phyloP scores from a whole-genome alignment of 2,329 filamentous ascomycete genomes.

The Coleophoma eucalyptorum region DNA sequence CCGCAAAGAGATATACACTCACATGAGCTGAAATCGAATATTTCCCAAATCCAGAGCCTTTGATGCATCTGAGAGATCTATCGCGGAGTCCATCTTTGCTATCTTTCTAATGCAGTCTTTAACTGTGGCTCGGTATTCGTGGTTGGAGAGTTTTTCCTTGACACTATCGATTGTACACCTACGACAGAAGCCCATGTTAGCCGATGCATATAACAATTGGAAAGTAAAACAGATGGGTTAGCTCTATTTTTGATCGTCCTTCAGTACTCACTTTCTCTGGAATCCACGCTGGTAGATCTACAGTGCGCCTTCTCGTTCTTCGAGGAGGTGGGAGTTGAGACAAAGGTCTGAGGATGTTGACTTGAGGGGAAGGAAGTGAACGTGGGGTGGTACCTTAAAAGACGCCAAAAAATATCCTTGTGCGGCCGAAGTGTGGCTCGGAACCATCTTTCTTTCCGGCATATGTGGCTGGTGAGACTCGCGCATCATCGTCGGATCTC shows the following conservation, averaged over 20 bases:
- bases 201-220: no score
- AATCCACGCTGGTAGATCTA: no score
- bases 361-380: neutral
- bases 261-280: no score
- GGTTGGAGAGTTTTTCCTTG: no score
- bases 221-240: no score
- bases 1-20: slow-evolving; percentile 28
- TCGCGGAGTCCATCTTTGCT: slow-evolving; percentile 75
- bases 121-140: neutral
- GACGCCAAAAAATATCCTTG: neutral
- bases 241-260: no score
- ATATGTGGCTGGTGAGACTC: neutral
- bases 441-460: no score
- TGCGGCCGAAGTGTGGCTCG: neutral
- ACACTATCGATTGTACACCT: no score
- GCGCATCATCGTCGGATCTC: slow-evolving; percentile 7
- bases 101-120: slow-evolving; percentile 1
- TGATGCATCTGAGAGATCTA: slow-evolving; percentile 80
- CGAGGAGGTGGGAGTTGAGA: neutral
- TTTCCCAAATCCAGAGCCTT: slow-evolving; percentile 86
- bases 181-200: no score
- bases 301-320: no score
- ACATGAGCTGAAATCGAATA: slow-evolving; percentile 95
- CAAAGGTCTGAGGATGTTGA: neutral
- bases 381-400: neutral